A percentile compares a stretch with the other conserved stretches of the same genome.
These are phyloP conservation scores for Paramyrothecium roridum DNA, from an alignment of 2,329 filamentous ascomycete species.

Conservation along the genomic window DNA sequence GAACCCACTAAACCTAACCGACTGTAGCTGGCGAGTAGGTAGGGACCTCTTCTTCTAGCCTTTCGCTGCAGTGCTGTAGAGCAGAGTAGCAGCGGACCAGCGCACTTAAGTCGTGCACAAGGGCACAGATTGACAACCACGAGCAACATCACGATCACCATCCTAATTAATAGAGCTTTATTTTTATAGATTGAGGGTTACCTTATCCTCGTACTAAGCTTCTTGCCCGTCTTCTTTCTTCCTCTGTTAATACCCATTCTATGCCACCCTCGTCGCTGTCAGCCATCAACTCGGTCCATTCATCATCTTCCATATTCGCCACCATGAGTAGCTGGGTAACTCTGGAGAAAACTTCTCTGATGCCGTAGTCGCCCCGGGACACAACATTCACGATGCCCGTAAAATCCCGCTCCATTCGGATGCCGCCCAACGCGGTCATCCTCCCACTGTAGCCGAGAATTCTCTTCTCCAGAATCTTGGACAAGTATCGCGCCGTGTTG, in stretches of 20 bases:
- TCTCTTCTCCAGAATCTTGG: constrained; percentile 80
- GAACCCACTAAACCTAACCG: too few species aligned
- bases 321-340: constrained; percentile 81
- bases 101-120: not conserved
- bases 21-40: too few species aligned
- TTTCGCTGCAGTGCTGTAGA: too few species aligned
- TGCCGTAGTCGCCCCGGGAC: constrained; percentile 68
- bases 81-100: too few species aligned
- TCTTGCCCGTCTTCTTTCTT: constrained; percentile 72
- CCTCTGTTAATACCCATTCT: constrained; percentile 66
- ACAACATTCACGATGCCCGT: constrained; percentile 69
- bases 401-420: constrained; percentile 81
- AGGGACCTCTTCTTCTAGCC: constrained; percentile 1
- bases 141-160: not conserved
- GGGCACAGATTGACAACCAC: not conserved
- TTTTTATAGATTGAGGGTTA: not conserved
- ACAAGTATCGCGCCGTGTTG: constrained; percentile 70
- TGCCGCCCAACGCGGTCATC: constrained; percentile 77
- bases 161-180: too few species aligned
- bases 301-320: constrained; percentile 92
- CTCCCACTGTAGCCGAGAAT: constrained; percentile 77
- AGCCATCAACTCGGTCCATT: constrained; percentile 75
- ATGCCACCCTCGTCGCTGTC: constrained; percentile 59
- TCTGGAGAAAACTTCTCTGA: constrained; percentile 73
- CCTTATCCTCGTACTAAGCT: constrained; percentile 53